Conservation (phyloP, 169 alveolate species). For the Theileria equi region DNA sequence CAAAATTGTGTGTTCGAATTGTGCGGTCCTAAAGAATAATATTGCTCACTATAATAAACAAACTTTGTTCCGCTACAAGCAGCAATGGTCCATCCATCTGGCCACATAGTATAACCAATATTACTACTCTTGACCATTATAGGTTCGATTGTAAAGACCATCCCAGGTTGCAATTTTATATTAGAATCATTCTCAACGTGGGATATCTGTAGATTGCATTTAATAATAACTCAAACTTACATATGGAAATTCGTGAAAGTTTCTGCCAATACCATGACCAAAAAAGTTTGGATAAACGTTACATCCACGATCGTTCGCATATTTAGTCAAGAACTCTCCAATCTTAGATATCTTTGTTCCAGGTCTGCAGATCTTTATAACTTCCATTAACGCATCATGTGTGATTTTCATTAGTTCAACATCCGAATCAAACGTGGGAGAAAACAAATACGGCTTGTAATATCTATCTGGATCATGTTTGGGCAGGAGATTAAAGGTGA, state of each 20-base stretch:
- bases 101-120: conserved; percentile 69
- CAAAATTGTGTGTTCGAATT: conserved; percentile 71
- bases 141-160: conserved; percentile 80
- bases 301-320: conserved; percentile 21
- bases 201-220: conserved; percentile 7
- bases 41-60: background rate
- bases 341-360: conserved; percentile 59
- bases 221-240: background rate
- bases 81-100: conserved; percentile 81
- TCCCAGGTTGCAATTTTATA: conserved; percentile 74
- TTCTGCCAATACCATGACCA: conserved; percentile 75
- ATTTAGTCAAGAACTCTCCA: conserved; percentile 40
- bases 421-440: conserved; percentile 52
- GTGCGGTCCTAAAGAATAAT: conserved; percentile 68
- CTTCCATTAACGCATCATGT: conserved; percentile 69
- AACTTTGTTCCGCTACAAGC: conserved; percentile 65
- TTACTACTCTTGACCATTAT: conserved; percentile 56
- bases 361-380: conserved; percentile 60
- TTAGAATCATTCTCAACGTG: conserved; percentile 61
- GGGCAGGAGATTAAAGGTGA: conserved; percentile 13
- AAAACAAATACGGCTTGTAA: conserved; percentile 50
- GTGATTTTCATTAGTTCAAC: conserved; percentile 64
- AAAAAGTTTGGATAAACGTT: conserved; percentile 59
- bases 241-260: conserved; percentile 71
- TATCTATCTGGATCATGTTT: conserved; percentile 24